Evolutionary conservation across 192 early-diverging fungal genomes (phyloP).

Genomic region (Linnemannia exigua): DNA sequence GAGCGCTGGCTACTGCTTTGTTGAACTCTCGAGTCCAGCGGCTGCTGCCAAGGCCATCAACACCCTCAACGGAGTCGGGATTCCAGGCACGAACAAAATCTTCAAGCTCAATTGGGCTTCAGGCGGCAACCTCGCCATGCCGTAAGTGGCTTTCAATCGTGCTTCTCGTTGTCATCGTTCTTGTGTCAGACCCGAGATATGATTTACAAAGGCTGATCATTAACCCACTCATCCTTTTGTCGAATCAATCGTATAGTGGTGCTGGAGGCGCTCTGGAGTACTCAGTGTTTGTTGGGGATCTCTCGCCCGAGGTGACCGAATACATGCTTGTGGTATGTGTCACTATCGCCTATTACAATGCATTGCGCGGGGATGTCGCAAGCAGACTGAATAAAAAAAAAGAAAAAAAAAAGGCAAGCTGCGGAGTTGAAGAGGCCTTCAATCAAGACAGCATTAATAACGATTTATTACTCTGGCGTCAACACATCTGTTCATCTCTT

Average conservation of each 20-base stretch:
- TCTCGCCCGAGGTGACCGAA: constrained; percentile 92
- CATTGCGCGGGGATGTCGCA: not conserved
- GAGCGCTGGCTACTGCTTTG: constrained; percentile 93
- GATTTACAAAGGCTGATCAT: not conserved
- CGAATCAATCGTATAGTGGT: constrained; percentile 41
- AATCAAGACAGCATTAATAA: not conserved
- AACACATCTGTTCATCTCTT: not conserved
- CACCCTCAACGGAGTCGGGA: constrained; percentile 82
- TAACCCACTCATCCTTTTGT: not conserved
- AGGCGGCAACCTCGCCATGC: constrained; percentile 64
- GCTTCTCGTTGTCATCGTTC: no score
- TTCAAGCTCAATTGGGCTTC: constrained; percentile 98
- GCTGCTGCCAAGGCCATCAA: constrained; percentile 80
- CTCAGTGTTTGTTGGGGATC: constrained; percentile 97
- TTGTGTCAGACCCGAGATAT: not conserved
- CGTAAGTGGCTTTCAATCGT: constrained; percentile 1
- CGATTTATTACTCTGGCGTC: not conserved
- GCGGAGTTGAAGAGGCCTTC: not conserved
- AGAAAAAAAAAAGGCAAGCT: not conserved
- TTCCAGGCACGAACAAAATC: constrained; percentile 85
- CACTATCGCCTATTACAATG: not conserved
- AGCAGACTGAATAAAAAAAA: not conserved
- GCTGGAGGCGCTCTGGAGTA: constrained; percentile 83
- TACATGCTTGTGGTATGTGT: constrained; percentile 77
- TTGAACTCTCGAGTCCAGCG: constrained; percentile 83